These are phyloP conservation scores for Protomyces pachydermus DNA, from an alignment of 1,139 yeast species.

Conservation along the genomic window DNA sequence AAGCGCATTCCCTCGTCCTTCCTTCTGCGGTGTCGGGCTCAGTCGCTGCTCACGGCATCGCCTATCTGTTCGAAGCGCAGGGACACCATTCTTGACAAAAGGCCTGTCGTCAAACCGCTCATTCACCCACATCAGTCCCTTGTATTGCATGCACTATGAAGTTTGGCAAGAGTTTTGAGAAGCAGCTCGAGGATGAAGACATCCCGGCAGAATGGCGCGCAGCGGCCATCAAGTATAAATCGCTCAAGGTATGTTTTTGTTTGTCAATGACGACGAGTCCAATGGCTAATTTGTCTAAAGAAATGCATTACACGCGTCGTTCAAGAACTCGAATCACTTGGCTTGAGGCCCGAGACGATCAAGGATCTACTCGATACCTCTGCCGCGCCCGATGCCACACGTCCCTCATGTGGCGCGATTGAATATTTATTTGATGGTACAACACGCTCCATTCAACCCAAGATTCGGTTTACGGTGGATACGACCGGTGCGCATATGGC, in stretches of 20 bases:
- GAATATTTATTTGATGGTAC: conserved; percentile 36
- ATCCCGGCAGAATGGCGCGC: conserved; percentile 66
- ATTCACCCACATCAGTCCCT: background rate
- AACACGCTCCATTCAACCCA: conserved; percentile 33
- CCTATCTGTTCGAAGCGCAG: too few species aligned
- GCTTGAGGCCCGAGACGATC: conserved; percentile 36
- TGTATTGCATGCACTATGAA: conserved; percentile 35
- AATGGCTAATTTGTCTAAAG: background rate
- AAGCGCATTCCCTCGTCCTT: too few species aligned
- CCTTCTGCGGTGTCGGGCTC: too few species aligned
- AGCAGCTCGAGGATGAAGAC: conserved; percentile 54
- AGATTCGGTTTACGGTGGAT: conserved; percentile 32
- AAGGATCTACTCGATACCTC: conserved; percentile 18
- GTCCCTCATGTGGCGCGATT: conserved; percentile 29
- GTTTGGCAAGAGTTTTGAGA: conserved; percentile 67
- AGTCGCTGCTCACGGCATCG: too few species aligned
- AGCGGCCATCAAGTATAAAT: conserved; percentile 67
- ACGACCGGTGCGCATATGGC: conserved; percentile 5
- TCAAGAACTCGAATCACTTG: conserved; percentile 52
- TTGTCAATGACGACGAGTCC: background rate
- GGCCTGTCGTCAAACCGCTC: background rate
- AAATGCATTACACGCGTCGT: conserved; percentile 46
- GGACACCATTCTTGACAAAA: background rate
- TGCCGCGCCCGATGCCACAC: conserved; percentile 30
- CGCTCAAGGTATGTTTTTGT: conserved; percentile 57